Evolutionary conservation across 176 grass and related monocot genomes (phyloP).

Genomic region (Triticum monococcum): DNA sequence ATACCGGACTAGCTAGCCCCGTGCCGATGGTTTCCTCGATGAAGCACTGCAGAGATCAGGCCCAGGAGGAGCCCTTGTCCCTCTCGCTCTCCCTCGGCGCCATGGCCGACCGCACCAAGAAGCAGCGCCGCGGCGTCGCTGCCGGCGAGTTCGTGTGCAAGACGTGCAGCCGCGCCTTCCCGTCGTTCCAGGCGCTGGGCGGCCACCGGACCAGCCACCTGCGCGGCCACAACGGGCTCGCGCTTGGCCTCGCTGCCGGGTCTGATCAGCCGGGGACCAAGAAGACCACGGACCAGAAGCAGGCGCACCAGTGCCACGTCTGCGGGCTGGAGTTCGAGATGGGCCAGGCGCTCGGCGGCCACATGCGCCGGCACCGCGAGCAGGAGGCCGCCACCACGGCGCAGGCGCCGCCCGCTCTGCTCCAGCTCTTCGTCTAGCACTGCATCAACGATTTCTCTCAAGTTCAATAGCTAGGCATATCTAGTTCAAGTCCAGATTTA

Average conservation of each 20-base stretch:
- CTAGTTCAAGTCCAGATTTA: not conserved
- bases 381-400: not conserved
- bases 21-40: not conserved
- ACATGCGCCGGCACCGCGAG: slow-evolving; percentile 60
- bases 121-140: not conserved
- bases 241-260: slow-evolving; percentile 27
- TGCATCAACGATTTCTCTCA: not conserved
- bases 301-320: slow-evolving; percentile 40
- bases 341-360: slow-evolving; percentile 63
- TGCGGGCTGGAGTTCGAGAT: slow-evolving; percentile 51
- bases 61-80: not conserved
- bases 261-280: too few species aligned
- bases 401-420: slow-evolving; percentile 43
- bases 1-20: not conserved
- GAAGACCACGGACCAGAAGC: not conserved
- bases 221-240: slow-evolving; percentile 34
- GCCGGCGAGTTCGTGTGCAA: not conserved
- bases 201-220: slow-evolving; percentile 63
- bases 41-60: slow-evolving; percentile 28
- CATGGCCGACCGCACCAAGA: not conserved
- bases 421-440: slow-evolving; percentile 45
- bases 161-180: not conserved
- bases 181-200: slow-evolving; percentile 61
- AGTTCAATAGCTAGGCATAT: not conserved
- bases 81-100: slow-evolving; percentile 26